A percentile compares a stretch with the other conserved stretches of the same genome.
Conservation (phyloP, 2,329 filamentous ascomycete genomes). For the Dactylonectria estremocensis region DNA sequence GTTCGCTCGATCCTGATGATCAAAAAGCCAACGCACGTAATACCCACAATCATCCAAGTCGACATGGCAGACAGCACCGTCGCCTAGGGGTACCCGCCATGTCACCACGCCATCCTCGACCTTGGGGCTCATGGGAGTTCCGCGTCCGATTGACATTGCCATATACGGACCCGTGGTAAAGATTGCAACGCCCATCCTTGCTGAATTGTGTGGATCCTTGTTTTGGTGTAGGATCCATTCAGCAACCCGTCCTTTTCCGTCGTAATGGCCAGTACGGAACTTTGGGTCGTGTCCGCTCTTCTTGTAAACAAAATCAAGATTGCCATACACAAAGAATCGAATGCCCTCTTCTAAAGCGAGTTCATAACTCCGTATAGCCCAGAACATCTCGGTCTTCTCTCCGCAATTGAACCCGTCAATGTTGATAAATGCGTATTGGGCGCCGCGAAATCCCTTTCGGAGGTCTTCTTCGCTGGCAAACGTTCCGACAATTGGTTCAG, state of each 20-base stretch:
- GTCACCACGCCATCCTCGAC: slow-evolving; percentile 27
- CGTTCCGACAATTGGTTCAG: slow-evolving; percentile 6
- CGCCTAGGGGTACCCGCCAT: slow-evolving; percentile 23
- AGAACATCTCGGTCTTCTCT: slow-evolving; percentile 35
- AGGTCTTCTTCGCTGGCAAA: slow-evolving; percentile 25
- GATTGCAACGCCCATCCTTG: slow-evolving; percentile 1
- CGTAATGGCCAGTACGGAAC: slow-evolving; percentile 65
- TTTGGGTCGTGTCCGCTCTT: slow-evolving; percentile 62
- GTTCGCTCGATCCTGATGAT: slow-evolving; percentile 1
- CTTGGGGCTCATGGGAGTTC: neutral
- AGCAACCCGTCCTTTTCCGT: slow-evolving; percentile 61
- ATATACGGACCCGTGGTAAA: slow-evolving; percentile 35
- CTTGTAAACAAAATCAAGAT: slow-evolving; percentile 65
- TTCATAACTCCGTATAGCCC: slow-evolving; percentile 22
- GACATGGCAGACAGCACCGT: slow-evolving; percentile 23
- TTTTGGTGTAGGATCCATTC: slow-evolving; percentile 61
- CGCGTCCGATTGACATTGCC: slow-evolving; percentile 4
- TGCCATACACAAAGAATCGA: slow-evolving; percentile 63
- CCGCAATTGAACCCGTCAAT: slow-evolving; percentile 30
- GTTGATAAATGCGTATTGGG: slow-evolving; percentile 28
- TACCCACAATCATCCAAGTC: slow-evolving; percentile 34
- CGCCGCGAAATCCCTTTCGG: neutral
- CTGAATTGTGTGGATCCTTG: neutral
- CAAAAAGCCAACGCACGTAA: slow-evolving; percentile 31
- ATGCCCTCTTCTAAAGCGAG: slow-evolving; percentile 38